A percentile compares a stretch with the other conserved stretches of the same genome.
These are phyloP conservation scores for Trichoderma pleuroti DNA, from an alignment of 2,329 filamentous ascomycete species.

Conservation along the genomic window DNA sequence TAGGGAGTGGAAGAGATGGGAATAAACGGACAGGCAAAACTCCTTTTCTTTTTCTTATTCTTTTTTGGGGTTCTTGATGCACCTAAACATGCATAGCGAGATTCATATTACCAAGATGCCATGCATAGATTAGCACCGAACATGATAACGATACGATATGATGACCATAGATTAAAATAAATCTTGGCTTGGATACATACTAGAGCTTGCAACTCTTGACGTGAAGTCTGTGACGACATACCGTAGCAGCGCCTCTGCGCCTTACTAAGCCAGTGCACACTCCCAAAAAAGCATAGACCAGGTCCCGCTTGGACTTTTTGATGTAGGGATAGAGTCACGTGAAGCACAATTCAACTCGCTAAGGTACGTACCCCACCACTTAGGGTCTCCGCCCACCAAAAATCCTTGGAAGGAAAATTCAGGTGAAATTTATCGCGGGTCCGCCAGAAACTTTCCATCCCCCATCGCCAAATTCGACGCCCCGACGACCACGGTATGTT, in stretches of 20 bases:
- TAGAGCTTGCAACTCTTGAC: background rate
- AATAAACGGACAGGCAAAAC: constrained; percentile 38
- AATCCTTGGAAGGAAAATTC: constrained; percentile 33
- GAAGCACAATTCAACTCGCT: constrained; percentile 24
- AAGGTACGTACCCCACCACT: constrained; percentile 30
- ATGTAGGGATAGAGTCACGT: background rate
- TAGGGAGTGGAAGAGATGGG: constrained; percentile 56
- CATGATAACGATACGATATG: background rate
- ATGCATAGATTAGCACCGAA: background rate
- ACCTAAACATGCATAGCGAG: constrained; percentile 9
- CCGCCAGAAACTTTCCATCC: constrained; percentile 29
- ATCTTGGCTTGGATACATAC: background rate
- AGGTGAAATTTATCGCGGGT: constrained; percentile 38
- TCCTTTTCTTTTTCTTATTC: background rate
- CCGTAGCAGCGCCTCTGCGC: background rate
- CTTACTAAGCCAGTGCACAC: background rate
- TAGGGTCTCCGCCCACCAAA: constrained; percentile 44
- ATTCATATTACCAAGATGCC: background rate
- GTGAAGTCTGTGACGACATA: background rate
- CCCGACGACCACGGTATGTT: constrained; percentile 40
- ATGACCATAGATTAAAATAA: background rate
- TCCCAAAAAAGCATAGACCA: background rate
- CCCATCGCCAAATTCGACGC: constrained; percentile 39
- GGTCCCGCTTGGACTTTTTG: background rate
- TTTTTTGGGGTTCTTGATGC: background rate